Evolutionary conservation across 306 rosid genomes (phyloP).

Genomic region (Phaseolus lunatus): DNA sequence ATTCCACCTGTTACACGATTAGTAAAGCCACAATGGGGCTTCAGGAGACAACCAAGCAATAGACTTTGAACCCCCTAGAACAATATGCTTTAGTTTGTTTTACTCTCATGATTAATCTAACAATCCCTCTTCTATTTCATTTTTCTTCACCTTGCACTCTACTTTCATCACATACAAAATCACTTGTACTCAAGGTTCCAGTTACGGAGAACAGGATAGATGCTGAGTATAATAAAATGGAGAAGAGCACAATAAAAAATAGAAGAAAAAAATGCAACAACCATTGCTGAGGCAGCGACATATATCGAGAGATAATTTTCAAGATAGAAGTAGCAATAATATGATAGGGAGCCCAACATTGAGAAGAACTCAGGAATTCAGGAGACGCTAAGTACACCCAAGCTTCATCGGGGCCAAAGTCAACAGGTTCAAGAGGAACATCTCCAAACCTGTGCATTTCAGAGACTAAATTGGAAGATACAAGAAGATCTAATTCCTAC

Average conservation of each 20-base stretch:
- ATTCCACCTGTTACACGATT: neutral
- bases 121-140: neutral
- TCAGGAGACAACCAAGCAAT: neutral
- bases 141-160: neutral
- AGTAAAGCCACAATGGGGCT: neutral
- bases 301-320: neutral
- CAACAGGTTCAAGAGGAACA: no score
- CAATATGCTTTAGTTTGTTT: neutral
- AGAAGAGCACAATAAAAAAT: neutral
- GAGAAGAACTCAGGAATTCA: no score
- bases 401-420: no score
- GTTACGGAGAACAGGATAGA: neutral
- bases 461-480: no score
- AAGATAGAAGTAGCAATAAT: neutral
- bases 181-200: neutral
- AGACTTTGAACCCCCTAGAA: conserved; percentile 1
- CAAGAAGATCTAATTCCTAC: no score
- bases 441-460: no score
- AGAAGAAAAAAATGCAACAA: neutral
- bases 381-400: no score
- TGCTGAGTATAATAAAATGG: neutral
- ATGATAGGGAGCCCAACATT: no score
- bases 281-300: no score
- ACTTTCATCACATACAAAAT: neutral
- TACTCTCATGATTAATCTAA: neutral